A percentile compares a stretch with the other conserved stretches of the same genome.
phyloP scores from a whole-genome alignment of 176 grass and related monocot species.

The Aegilops bicornis region DNA sequence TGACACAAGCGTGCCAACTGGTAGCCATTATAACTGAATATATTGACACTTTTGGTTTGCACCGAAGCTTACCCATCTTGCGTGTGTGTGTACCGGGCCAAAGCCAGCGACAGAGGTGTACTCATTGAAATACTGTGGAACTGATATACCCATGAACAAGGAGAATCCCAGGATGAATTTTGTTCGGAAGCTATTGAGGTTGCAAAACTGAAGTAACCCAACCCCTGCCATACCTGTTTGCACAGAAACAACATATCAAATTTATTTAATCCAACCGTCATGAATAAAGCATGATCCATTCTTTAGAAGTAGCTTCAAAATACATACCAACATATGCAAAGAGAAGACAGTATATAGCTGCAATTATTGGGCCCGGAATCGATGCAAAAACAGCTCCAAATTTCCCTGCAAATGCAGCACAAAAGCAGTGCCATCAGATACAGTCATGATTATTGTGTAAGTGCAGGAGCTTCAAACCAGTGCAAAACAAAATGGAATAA shows the following conservation, averaged over 20 bases:
- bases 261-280: background rate
- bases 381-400: slow-evolving; percentile 62
- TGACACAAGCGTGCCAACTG: no score
- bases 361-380: slow-evolving; percentile 42
- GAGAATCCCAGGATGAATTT: slow-evolving; percentile 93
- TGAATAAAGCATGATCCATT: background rate
- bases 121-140: slow-evolving; percentile 97
- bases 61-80: slow-evolving; percentile 79
- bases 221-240: slow-evolving; percentile 77
- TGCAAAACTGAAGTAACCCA: slow-evolving; percentile 79
- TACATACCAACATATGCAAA: slow-evolving; percentile 52
- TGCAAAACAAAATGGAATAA: background rate
- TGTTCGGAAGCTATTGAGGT: slow-evolving; percentile 87
- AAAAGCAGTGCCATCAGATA: background rate
- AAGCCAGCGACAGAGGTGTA: slow-evolving; percentile 73
- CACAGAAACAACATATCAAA: slow-evolving; percentile 4
- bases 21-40: background rate
- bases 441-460: background rate
- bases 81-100: slow-evolving; percentile 76
- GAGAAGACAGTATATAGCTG: slow-evolving; percentile 49
- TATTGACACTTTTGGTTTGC: background rate
- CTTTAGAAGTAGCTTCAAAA: background rate
- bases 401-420: slow-evolving; percentile 34
- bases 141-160: slow-evolving; percentile 85
- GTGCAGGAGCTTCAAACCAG: slow-evolving; percentile 11